phyloP scores from a whole-genome alignment of 306 rosid genomes.

The Carpinus viminea region DNA sequence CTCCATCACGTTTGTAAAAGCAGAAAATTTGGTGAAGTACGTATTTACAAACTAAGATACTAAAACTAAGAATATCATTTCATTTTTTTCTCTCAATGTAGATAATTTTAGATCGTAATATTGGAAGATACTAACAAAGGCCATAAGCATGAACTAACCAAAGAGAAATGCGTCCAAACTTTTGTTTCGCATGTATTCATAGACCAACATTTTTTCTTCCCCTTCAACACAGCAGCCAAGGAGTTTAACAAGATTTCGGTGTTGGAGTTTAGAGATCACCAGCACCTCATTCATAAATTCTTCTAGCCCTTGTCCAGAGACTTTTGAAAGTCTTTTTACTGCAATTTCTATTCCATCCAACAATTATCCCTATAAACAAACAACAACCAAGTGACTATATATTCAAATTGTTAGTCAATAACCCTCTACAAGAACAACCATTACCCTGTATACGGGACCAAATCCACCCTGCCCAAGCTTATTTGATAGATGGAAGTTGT shows the following conservation, averaged over 20 bases:
- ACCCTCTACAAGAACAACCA: not conserved
- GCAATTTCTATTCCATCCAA: conserved; percentile 46
- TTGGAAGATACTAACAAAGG: no score
- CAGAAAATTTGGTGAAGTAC: not conserved
- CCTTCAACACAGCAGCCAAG: conserved; percentile 24
- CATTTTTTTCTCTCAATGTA: not conserved
- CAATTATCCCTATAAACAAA: conserved; percentile 29
- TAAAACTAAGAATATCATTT: not conserved
- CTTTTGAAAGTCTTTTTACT: conserved; percentile 39
- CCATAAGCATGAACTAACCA: not conserved
- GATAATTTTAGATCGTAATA: not conserved
- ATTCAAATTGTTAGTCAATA: not conserved
- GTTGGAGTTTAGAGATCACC: not conserved
- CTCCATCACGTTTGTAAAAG: not conserved
- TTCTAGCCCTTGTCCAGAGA: not conserved
- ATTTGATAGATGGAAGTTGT: not conserved
- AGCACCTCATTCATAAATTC: not conserved
- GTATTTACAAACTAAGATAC: not conserved
- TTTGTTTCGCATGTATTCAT: conserved; percentile 32
- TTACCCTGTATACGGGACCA: conserved; percentile 15
- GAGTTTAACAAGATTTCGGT: conserved; percentile 16
- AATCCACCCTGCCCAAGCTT: conserved; percentile 21
- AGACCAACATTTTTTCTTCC: conserved; percentile 19
- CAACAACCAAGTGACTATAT: not conserved
- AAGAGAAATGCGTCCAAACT: conserved; percentile 39